A percentile compares a stretch with the other conserved stretches of the same genome.
Evolutionary conservation across 2,329 filamentous ascomycete genomes (phyloP).

Genomic region (Pseudogymnoascus sp.): DNA sequence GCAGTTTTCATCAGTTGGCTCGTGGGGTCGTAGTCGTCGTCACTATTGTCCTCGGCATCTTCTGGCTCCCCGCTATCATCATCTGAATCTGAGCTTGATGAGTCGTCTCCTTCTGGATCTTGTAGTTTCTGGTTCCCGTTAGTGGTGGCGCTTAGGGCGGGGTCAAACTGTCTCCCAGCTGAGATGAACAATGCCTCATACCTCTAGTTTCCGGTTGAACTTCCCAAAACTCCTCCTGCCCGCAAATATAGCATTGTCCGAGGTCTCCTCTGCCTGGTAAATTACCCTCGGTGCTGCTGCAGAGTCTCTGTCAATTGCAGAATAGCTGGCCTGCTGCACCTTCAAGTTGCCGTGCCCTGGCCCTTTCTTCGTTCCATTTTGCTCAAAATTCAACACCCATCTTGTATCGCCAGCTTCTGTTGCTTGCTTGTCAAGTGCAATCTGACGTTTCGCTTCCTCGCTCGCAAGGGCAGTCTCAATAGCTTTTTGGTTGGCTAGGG

Average conservation of each 20-base stretch:
- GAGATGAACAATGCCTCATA: constrained; percentile 13
- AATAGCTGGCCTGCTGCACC: constrained; percentile 55
- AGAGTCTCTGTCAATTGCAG: constrained; percentile 36
- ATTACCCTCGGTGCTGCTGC: constrained; percentile 13
- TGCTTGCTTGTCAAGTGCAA: constrained; percentile 53
- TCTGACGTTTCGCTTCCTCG: constrained; percentile 57
- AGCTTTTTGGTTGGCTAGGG: constrained; percentile 48
- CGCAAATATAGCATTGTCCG: constrained; percentile 27
- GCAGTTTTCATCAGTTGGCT: constrained; percentile 37
- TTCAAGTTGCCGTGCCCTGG: constrained; percentile 33
- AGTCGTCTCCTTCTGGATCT: constrained; percentile 28
- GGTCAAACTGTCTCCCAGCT: neutral
- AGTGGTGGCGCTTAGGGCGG: constrained; percentile 23
- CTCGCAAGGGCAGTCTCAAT: constrained; percentile 56
- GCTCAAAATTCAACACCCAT: constrained; percentile 60
- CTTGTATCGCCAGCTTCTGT: constrained; percentile 60
- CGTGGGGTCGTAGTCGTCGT: constrained; percentile 32
- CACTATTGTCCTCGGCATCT: constrained; percentile 25
- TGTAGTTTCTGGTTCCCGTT: constrained; percentile 30
- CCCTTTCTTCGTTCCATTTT: constrained; percentile 30
- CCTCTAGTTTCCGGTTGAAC: constrained; percentile 34
- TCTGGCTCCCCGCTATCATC: constrained; percentile 24
- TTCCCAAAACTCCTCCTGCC: constrained; percentile 44
- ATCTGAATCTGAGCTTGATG: constrained; percentile 31
- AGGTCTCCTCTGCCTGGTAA: constrained; percentile 23